Evolutionary conservation across 768 basidiomycete genomes (phyloP).

Genomic region (Lepiota subincarnata): DNA sequence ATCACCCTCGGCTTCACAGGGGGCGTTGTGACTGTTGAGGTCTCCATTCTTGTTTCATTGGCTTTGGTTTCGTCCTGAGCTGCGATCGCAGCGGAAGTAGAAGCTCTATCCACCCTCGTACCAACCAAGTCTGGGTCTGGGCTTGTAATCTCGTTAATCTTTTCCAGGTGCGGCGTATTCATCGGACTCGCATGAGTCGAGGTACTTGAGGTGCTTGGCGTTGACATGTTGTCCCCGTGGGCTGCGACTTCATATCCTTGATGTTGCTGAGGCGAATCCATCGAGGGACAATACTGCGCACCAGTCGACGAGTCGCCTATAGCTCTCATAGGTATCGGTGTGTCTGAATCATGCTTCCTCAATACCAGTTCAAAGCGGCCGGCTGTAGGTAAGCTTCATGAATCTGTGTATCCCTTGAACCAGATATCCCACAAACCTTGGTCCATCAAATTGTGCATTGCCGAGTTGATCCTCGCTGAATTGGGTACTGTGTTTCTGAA

Average conservation of each 20-base stretch:
- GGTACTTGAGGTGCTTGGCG: not conserved
- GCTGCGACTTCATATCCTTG: slow-evolving; percentile 2
- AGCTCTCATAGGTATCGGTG: slow-evolving; percentile 33
- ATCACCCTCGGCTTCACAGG: slow-evolving; percentile 1
- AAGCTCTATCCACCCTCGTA: not conserved
- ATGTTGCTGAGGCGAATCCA: not conserved
- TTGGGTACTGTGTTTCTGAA: slow-evolving; percentile 12
- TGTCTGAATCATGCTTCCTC: slow-evolving; percentile 31
- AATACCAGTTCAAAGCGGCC: slow-evolving; percentile 56
- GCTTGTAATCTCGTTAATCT: not conserved
- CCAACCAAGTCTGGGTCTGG: no score
- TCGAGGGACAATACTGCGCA: slow-evolving; percentile 22
- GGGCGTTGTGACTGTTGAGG: not conserved
- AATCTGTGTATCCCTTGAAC: not conserved
- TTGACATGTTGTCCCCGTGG: not conserved
- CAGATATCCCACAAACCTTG: slow-evolving; percentile 19
- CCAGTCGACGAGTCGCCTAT: slow-evolving; percentile 39
- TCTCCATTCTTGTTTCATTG: not conserved
- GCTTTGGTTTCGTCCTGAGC: not conserved
- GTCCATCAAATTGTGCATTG: slow-evolving; percentile 66
- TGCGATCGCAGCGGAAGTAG: not conserved
- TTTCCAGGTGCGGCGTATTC: slow-evolving; percentile 2
- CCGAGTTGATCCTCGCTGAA: slow-evolving; percentile 34
- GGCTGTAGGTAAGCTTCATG: slow-evolving; percentile 27
- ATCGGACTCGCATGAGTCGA: slow-evolving; percentile 1